Evolutionary conservation across 192 early-diverging fungal genomes (phyloP).

Genomic region (Hyaloraphidium curvatum): DNA sequence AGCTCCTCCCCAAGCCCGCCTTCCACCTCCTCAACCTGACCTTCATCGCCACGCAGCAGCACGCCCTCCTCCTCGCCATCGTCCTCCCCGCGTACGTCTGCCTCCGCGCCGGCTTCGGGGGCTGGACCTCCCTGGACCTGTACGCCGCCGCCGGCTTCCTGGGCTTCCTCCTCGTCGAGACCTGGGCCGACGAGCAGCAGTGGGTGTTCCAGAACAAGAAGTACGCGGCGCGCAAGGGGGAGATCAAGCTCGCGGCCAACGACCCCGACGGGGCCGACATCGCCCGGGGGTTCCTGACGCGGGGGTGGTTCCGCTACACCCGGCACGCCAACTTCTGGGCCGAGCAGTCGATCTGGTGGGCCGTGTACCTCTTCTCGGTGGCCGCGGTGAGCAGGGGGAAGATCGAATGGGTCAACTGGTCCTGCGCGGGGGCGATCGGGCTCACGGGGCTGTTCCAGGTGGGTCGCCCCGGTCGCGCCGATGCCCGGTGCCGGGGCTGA

Average conservation of each 20-base stretch:
- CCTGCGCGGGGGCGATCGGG: too few species aligned
- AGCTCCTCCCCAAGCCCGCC: constrained; percentile 6
- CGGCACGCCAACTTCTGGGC: constrained; percentile 76
- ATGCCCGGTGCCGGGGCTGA: too few species aligned
- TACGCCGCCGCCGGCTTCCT: constrained; percentile 21
- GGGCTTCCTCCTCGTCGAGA: constrained; percentile 32
- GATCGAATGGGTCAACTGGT: too few species aligned
- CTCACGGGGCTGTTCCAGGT: too few species aligned
- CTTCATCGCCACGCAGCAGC: constrained; percentile 60
- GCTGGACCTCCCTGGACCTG: constrained; percentile 17
- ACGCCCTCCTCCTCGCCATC: constrained; percentile 40
- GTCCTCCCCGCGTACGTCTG: constrained; percentile 19
- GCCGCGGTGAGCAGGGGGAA: too few species aligned
- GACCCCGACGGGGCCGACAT: constrained; percentile 19
- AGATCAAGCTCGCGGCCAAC: neutral
- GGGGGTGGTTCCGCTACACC: constrained; percentile 49
- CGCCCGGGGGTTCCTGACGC: constrained; percentile 44
- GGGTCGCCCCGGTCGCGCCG: too few species aligned
- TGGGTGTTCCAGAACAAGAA: constrained; percentile 41
- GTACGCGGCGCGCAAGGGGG: constrained; percentile 8
- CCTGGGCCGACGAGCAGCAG: constrained; percentile 64
- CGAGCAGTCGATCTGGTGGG: constrained; percentile 52
- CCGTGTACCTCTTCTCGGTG: constrained; percentile 35
- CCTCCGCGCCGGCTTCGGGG: constrained; percentile 3
- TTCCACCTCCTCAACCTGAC: constrained; percentile 40